Percentiles rank a stretch among this genome's conserved stretches.
These are phyloP conservation scores for Arthrobotrys sinensis DNA, from an alignment of 2,329 filamentous ascomycete genomes.

Conservation along the genomic window DNA sequence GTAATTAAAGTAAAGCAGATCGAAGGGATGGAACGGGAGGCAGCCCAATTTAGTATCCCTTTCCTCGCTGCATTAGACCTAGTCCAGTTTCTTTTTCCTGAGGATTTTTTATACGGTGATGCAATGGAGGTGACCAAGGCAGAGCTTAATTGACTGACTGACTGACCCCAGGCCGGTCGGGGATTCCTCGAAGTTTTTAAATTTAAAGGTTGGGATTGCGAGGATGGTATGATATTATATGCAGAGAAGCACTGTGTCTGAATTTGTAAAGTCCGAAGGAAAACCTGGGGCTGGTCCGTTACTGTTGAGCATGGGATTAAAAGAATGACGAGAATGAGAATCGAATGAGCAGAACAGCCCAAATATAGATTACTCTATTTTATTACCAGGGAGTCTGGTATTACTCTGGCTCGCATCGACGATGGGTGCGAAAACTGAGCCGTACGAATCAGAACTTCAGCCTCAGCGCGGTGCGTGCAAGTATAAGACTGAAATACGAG, in stretches of 20 bases:
- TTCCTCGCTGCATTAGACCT: constrained; percentile 33
- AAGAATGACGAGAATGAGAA: constrained; percentile 1
- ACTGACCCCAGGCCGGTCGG: too few relatives aligned
- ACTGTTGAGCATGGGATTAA: constrained; percentile 17
- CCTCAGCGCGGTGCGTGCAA: constrained; percentile 18
- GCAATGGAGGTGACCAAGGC: constrained; percentile 23
- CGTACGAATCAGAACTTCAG: constrained; percentile 35
- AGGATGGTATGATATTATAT: neutral
- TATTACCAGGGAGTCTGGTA: neutral
- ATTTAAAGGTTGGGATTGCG: too few relatives aligned
- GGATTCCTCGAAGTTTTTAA: too few relatives aligned
- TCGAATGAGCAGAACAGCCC: constrained; percentile 15
- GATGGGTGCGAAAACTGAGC: constrained; percentile 8
- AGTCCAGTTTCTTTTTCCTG: constrained; percentile 6
- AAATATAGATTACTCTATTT: constrained; percentile 51
- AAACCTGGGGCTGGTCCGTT: constrained; percentile 37
- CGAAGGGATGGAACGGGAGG: constrained; percentile 23
- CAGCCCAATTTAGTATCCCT: constrained; percentile 44
- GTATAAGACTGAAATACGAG: constrained; percentile 12
- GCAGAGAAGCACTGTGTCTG: neutral
- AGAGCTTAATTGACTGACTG: too few relatives aligned
- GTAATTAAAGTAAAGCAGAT: constrained; percentile 6
- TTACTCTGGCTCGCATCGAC: constrained; percentile 5
- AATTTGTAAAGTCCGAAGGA: constrained; percentile 47
- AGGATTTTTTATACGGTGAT: constrained; percentile 35